These are phyloP conservation scores for Termitomyces bulborhizus DNA, from an alignment of 768 basidiomycete genomes.

Conservation along the genomic window DNA sequence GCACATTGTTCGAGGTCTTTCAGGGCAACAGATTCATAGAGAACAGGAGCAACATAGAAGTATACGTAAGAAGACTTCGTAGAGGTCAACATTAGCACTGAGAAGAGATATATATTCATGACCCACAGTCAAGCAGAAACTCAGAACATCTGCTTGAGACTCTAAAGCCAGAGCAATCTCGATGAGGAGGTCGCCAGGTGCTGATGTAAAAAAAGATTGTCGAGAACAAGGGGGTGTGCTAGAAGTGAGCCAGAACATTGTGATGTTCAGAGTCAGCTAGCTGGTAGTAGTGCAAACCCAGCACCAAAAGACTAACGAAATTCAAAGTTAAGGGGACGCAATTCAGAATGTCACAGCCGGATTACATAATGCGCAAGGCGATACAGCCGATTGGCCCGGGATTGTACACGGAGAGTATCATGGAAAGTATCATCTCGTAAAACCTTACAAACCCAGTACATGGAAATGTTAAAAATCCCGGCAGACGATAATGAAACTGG, in stretches of 20 bases:
- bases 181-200: conserved; percentile 59
- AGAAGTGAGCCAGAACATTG: conserved; percentile 9
- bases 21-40: conserved; percentile 56
- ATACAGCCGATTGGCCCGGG: too few relatives aligned
- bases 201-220: conserved; percentile 1
- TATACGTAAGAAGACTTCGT: conserved; percentile 52
- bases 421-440: not conserved
- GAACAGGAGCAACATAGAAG: conserved; percentile 42
- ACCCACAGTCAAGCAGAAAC: conserved; percentile 56
- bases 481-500: not conserved
- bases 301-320: too few relatives aligned
- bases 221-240: not conserved
- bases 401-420: too few relatives aligned
- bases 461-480: not conserved
- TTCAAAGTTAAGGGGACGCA: too few relatives aligned
- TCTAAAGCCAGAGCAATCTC: conserved; percentile 56
- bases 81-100: not conserved
- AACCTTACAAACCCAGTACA: not conserved
- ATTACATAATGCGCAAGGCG: not conserved
- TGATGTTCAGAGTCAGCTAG: not conserved
- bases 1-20: conserved; percentile 52
- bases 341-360: not conserved
- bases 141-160: conserved; percentile 47
- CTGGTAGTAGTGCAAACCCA: not conserved
- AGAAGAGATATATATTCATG: not conserved